phyloP scores from a whole-genome alignment of 805 yeast species.

The Candida sonorensis region DNA sequence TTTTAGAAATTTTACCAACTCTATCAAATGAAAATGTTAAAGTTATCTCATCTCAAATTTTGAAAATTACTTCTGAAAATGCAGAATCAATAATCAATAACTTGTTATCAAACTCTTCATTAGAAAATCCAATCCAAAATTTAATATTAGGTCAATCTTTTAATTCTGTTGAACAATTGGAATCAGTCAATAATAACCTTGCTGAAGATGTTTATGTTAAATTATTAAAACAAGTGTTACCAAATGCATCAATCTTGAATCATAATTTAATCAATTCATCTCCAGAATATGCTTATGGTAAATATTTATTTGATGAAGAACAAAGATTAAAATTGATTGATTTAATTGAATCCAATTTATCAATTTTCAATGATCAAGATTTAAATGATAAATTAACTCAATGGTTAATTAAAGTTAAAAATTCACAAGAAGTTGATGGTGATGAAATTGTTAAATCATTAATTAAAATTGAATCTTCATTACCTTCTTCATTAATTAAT shows the following conservation, averaged over 20 bases:
- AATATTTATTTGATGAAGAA: conserved; percentile 52
- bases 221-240: conserved; percentile 56
- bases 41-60: conserved; percentile 53
- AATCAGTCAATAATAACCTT: conserved; percentile 3
- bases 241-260: conserved; percentile 44
- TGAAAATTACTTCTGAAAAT: conserved; percentile 32
- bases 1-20: conserved; percentile 50
- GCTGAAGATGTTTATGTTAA: conserved; percentile 59
- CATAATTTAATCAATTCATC: conserved; percentile 54
- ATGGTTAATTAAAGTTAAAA: conserved; percentile 57
- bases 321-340: conserved; percentile 39
- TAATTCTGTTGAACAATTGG: conserved; percentile 19
- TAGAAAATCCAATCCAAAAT: conserved; percentile 54
- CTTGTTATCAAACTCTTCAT: conserved; percentile 45
- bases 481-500: conserved; percentile 24
- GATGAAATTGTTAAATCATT: conserved; percentile 25
- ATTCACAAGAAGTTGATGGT: conserved; percentile 26
- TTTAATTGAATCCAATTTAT: conserved; percentile 38
- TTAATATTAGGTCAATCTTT: conserved; percentile 47
- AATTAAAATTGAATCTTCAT: conserved; percentile 31
- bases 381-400: conserved; percentile 53
- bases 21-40: conserved; percentile 38
- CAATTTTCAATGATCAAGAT: conserved; percentile 38
- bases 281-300: conserved; percentile 89
- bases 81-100: conserved; percentile 38